Evolutionary conservation across 2,329 filamentous ascomycete genomes (phyloP).

Genomic region (Penicillium glabrum): DNA sequence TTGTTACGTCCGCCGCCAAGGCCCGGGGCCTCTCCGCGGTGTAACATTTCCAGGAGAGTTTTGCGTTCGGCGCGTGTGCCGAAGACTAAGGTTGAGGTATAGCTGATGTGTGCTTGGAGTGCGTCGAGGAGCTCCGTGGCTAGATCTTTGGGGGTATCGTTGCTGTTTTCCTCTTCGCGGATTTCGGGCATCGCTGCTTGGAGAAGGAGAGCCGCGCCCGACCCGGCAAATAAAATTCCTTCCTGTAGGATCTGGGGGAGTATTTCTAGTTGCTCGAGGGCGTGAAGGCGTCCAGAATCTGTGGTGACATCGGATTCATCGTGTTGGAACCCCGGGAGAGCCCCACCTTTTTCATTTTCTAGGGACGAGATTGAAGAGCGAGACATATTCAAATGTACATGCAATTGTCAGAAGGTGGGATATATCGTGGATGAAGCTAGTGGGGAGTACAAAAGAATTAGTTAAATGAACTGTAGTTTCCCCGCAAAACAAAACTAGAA

Average conservation of each 20-base stretch:
- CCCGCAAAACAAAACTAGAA: background rate
- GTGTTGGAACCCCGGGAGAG: background rate
- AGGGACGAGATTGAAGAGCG: slow-evolving; percentile 15
- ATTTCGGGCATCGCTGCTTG: slow-evolving; percentile 34
- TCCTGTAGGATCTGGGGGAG: slow-evolving; percentile 38
- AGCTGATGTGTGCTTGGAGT: slow-evolving; percentile 31
- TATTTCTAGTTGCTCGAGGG: slow-evolving; percentile 34
- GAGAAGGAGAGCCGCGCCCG: slow-evolving; percentile 33
- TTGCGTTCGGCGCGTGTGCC: slow-evolving; percentile 32
- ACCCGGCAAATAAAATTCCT: slow-evolving; percentile 36
- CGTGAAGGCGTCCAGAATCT: slow-evolving; percentile 25
- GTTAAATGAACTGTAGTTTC: background rate
- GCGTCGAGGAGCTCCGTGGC: slow-evolving; percentile 31
- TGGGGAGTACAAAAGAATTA: background rate
- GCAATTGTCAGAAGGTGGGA: no score
- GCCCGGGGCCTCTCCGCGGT: slow-evolving; percentile 2
- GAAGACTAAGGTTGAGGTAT: slow-evolving; percentile 36
- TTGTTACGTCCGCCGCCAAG: slow-evolving; percentile 6
- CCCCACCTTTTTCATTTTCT: slow-evolving; percentile 15
- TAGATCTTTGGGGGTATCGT: slow-evolving; percentile 16
- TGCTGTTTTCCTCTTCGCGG: slow-evolving; percentile 8
- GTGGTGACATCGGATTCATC: slow-evolving; percentile 2
- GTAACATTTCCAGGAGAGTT: slow-evolving; percentile 26
- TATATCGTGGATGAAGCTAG: background rate
- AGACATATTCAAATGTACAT: slow-evolving; percentile 5